These are phyloP conservation scores for Yarrowia deformans DNA, from an alignment of 805 yeast genomes.

Conservation along the genomic window DNA sequence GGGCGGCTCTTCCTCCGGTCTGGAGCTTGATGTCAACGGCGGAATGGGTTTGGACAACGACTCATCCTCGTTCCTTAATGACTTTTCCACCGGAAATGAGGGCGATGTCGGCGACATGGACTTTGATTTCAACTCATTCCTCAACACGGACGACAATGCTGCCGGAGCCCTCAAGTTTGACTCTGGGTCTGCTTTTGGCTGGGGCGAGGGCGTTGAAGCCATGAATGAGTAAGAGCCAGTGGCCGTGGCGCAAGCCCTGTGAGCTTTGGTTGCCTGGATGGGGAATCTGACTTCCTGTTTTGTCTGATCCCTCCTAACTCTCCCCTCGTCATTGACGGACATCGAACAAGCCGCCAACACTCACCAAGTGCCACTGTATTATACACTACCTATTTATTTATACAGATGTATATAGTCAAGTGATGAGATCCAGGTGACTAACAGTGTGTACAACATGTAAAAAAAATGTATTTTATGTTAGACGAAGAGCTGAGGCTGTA, in stretches of 20 bases:
- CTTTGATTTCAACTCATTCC: constrained; percentile 56
- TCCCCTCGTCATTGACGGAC: constrained; percentile 38
- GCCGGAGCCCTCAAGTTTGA: constrained; percentile 41
- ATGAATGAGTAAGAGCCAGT: constrained; percentile 35
- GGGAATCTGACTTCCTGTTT: background rate
- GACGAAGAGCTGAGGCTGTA: background rate
- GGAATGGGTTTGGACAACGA: constrained; percentile 51
- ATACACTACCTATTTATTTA: constrained; percentile 39
- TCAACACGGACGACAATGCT: constrained; percentile 53
- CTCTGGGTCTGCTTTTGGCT: constrained; percentile 40
- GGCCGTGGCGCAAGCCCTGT: constrained; percentile 25
- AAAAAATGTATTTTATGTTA: constrained; percentile 27
- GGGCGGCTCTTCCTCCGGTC: constrained; percentile 32
- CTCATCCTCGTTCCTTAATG: constrained; percentile 49
- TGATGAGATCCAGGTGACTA: constrained; percentile 37
- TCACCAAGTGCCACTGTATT: constrained; percentile 39
- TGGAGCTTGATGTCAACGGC: constrained; percentile 38
- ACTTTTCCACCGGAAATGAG: constrained; percentile 47
- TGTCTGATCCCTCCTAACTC: background rate
- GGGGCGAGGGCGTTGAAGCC: constrained; percentile 43
- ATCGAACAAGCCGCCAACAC: constrained; percentile 38
- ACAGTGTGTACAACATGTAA: constrained; percentile 26
- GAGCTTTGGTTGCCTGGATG: constrained; percentile 19
- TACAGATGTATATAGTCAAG: constrained; percentile 39
- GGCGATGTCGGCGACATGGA: constrained; percentile 48